A percentile compares a stretch with the other conserved stretches of the same genome.
Conservation (phyloP, 2,329 filamentous ascomycete genomes). For the Calycina marina region DNA sequence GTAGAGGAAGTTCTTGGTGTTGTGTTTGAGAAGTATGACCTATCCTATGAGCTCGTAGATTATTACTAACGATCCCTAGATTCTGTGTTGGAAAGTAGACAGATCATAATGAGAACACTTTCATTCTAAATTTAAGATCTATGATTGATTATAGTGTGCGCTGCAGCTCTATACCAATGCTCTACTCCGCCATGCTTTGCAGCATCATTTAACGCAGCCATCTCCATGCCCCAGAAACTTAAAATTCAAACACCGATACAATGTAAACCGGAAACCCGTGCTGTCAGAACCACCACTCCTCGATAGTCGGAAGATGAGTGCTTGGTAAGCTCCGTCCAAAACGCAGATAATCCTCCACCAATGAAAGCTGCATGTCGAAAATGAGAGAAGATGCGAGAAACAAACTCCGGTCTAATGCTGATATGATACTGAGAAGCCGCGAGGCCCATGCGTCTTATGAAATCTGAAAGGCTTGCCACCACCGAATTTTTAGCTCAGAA, state of each 20-base stretch:
- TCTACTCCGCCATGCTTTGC: too few relatives aligned
- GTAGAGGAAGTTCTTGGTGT: constrained; percentile 93
- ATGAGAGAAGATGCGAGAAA: background rate
- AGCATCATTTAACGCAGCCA: too few relatives aligned
- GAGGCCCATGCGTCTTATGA: background rate
- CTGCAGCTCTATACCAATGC: too few relatives aligned
- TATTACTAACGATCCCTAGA: constrained; percentile 8
- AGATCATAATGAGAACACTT: constrained; percentile 1
- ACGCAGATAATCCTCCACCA: background rate
- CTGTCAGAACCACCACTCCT: background rate
- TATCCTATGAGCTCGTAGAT: background rate
- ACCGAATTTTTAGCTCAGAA: background rate
- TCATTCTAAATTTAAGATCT: too few relatives aligned
- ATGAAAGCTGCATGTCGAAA: background rate
- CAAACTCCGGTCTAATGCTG: background rate
- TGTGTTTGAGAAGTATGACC: constrained; percentile 77
- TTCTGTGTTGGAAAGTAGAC: constrained; percentile 22
- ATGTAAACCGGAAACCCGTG: too few relatives aligned
- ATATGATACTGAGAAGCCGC: background rate
- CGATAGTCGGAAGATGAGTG: background rate
- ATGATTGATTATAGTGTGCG: too few relatives aligned
- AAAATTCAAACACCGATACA: too few relatives aligned
- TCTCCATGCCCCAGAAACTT: too few relatives aligned
- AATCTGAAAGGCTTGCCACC: background rate
- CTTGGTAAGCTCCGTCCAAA: background rate